Base-by-base conservation (phyloP, 495 filamentous ascomycete species). In the Aspergillus campestris region DNA sequence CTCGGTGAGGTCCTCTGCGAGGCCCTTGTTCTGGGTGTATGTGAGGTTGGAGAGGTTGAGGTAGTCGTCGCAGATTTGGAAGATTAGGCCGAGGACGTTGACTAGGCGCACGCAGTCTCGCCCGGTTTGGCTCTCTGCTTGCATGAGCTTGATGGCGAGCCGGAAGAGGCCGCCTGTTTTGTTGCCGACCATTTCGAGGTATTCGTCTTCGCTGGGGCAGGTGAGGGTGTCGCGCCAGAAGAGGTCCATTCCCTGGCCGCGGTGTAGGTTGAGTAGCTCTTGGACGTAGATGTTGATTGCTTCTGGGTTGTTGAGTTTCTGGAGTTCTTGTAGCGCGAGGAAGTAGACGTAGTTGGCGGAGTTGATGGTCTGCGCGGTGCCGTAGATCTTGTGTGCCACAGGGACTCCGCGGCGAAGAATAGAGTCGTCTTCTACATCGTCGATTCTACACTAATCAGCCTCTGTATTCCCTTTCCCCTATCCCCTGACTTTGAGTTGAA, bases 321-420 rank as follows among this genome's bases (percentile, higher is more conserved):
- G 74, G 1, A 95, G 65, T 63, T 91, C 86, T 51, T 87, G 81
- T 15, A 97, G 73, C 0, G 92, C 92, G 47, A 78, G 75, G 58
- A 98, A 97, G 70, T 97, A 97, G 44, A 95, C 79, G 61, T 97
- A 98, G 68, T 98, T 98, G 41, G 91, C 89, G 14, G 82, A 87
- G 69, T 97, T 98, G 64, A 98, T 95, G 33, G 94, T 95, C 61
- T 97, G 92, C 5, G 92, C 86, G 0, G 86, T 85, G 48, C 92
- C 92, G 58, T 94, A 99, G 50, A 99, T 97, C 60, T 73, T 81
- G 67, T 99, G 89, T 1, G 92, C 89, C 31, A 96, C 92, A 7
- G 92, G 92, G 31, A 89, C 72, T 24, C 92, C 94, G 48, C 92
- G 82, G 14, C 92, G 82, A 18, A 99, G 80, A 38, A 81, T 53